Percentiles rank a stretch among this genome's conserved stretches.
Evolutionary conservation across 176 grass and related monocot species (phyloP).

Genomic region (Oryza brachyantha): DNA sequence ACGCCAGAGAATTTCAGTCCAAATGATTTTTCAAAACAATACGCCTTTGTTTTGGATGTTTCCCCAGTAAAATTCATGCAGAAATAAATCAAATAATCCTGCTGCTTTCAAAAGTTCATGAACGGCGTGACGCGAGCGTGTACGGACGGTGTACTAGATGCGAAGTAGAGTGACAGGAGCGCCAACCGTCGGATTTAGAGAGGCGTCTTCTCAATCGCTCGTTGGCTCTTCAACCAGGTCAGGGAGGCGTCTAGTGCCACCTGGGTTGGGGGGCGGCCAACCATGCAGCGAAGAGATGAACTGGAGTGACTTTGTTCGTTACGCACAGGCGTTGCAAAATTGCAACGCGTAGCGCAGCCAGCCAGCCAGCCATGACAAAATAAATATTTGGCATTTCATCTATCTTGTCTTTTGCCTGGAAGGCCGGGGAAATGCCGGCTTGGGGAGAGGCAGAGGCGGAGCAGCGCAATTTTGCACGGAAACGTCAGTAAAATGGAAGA

Average conservation of each 20-base stretch:
- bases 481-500: slow-evolving; percentile 8
- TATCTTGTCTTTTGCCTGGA: neutral
- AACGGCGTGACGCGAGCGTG: neutral
- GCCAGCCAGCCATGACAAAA: neutral
- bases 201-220: too few species aligned
- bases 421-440: neutral
- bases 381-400: neutral
- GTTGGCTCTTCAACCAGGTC: neutral
- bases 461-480: neutral
- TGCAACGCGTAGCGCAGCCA: too few species aligned
- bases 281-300: neutral
- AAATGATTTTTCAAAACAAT: neutral
- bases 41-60: neutral
- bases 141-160: neutral
- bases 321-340: neutral
- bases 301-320: neutral
- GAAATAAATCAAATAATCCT: neutral
- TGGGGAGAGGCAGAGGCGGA: neutral
- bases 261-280: neutral
- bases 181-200: neutral
- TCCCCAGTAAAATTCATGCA: neutral
- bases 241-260: neutral
- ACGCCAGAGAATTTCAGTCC: neutral
- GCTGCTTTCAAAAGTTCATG: neutral
- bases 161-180: neutral